Conservation (phyloP, 2,329 filamentous ascomycete genomes). For the Diaporthe citri region DNA sequence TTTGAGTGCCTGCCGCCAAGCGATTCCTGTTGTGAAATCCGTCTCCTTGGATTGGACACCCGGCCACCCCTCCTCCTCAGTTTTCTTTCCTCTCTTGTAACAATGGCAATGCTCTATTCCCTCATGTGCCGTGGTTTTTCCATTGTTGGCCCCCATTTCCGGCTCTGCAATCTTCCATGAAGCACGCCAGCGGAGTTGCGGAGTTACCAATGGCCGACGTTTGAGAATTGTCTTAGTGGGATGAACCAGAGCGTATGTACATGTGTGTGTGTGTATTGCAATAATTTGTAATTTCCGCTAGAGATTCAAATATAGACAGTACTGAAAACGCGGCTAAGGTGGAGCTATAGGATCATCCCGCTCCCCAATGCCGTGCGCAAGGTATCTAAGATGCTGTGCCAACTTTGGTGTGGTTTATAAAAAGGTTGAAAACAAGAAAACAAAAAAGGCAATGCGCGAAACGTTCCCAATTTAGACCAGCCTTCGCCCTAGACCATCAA, state of each 20-base stretch:
- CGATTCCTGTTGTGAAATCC: conserved; percentile 15
- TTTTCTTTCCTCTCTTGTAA: background rate
- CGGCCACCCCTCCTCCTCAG: too few relatives aligned
- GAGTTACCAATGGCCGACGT: conserved; percentile 24
- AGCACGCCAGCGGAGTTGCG: conserved; percentile 16
- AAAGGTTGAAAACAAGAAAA: background rate
- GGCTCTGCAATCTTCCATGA: background rate
- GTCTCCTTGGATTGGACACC: conserved; percentile 17
- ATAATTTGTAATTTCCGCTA: conserved; percentile 27
- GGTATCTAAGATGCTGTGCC: conserved; percentile 31
- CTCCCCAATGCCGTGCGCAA: conserved; percentile 7
- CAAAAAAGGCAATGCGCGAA: background rate
- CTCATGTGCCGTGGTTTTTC: background rate
- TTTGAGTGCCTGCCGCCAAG: conserved; percentile 28
- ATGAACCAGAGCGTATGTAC: background rate
- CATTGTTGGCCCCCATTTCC: background rate
- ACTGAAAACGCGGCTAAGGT: conserved; percentile 15
- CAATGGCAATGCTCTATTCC: background rate
- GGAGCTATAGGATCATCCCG: conserved; percentile 3
- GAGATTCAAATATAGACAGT: conserved; percentile 30
- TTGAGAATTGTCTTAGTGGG: conserved; percentile 10
- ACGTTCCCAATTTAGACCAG: conserved; percentile 25
- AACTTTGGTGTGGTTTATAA: conserved; percentile 30
- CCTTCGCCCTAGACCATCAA: conserved; percentile 19
- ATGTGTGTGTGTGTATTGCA: background rate